phyloP scores from a whole-genome alignment of 2,329 filamentous ascomycete species.

The Penicillium expansum region DNA sequence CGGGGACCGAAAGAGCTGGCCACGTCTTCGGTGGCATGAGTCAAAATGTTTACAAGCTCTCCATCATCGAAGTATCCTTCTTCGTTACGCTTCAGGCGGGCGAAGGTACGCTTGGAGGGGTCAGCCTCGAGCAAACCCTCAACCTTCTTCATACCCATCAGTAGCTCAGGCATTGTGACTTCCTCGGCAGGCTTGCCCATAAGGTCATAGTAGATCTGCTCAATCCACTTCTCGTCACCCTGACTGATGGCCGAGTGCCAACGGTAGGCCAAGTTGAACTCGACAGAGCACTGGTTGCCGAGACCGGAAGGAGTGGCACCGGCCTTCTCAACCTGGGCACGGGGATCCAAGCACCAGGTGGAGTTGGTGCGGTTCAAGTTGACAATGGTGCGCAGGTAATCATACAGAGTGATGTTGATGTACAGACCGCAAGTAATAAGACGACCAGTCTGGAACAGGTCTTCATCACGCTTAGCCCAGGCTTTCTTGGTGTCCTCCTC shows the following conservation, averaged over 20 bases:
- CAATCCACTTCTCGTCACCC: constrained; percentile 77
- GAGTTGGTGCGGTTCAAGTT: constrained; percentile 70
- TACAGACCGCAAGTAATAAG: constrained; percentile 71
- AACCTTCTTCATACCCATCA: constrained; percentile 61
- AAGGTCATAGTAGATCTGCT: constrained; percentile 63
- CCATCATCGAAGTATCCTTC: constrained; percentile 73
- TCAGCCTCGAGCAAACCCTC: constrained; percentile 62
- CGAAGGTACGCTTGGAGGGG: constrained; percentile 67
- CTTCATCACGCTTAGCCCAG: constrained; percentile 71
- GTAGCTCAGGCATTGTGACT: constrained; percentile 60
- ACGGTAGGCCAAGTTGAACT: constrained; percentile 85
- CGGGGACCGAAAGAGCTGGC: constrained; percentile 64
- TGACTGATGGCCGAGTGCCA: constrained; percentile 79
- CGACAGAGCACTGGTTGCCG: constrained; percentile 79
- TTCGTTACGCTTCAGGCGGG: constrained; percentile 59
- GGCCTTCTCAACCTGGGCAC: constrained; percentile 62
- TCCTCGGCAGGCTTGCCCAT: constrained; percentile 59
- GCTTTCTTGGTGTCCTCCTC: constrained; percentile 50
- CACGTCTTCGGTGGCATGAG: constrained; percentile 68
- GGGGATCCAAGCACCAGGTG: constrained; percentile 77
- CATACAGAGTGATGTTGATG: constrained; percentile 73
- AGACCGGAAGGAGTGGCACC: constrained; percentile 66
- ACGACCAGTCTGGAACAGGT: constrained; percentile 74
- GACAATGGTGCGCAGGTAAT: constrained; percentile 76
- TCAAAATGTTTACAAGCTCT: constrained; percentile 69